Conservation (phyloP, 345 rosid genomes). For the Aegle marmelos region DNA sequence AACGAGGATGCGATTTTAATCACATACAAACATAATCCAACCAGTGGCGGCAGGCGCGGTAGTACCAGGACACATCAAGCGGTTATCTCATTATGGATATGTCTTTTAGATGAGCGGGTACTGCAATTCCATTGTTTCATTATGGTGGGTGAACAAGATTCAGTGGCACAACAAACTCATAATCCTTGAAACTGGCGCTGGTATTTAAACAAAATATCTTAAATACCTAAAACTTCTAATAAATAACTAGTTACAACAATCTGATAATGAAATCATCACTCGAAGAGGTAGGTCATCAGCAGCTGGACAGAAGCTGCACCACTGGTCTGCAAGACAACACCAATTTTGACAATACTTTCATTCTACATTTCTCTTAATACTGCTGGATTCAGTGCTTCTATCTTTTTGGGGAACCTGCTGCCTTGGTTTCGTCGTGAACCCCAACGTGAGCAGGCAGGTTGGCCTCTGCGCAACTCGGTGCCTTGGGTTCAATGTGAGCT, state of each 20-base stretch:
- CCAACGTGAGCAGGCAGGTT: not conserved
- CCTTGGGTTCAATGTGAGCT: conserved; percentile 5
- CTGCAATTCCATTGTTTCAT: not conserved
- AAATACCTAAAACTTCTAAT: not conserved
- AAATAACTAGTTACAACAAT: not conserved
- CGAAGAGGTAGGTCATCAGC: not conserved
- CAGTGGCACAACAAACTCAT: not conserved
- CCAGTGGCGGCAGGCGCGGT: no score
- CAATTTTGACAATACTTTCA: not conserved
- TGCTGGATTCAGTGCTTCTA: conserved; percentile 17
- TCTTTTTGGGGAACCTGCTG: conserved; percentile 8
- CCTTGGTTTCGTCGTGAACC: conserved; percentile 3
- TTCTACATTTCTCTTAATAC: conserved; percentile 8
- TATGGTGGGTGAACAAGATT: not conserved
- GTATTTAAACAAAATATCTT: not conserved
- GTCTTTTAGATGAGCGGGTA: no score
- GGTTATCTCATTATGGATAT: no score
- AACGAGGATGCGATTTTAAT: no score
- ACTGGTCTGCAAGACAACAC: not conserved
- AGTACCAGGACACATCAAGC: no score
- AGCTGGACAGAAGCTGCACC: not conserved
- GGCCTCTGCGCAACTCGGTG: not conserved
- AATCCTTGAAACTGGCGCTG: not conserved
- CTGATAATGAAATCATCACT: not conserved
- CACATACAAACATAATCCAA: no score